These are phyloP conservation scores for Dalbergia cultrata DNA, from an alignment of 306 rosid species.

Conservation along the genomic window DNA sequence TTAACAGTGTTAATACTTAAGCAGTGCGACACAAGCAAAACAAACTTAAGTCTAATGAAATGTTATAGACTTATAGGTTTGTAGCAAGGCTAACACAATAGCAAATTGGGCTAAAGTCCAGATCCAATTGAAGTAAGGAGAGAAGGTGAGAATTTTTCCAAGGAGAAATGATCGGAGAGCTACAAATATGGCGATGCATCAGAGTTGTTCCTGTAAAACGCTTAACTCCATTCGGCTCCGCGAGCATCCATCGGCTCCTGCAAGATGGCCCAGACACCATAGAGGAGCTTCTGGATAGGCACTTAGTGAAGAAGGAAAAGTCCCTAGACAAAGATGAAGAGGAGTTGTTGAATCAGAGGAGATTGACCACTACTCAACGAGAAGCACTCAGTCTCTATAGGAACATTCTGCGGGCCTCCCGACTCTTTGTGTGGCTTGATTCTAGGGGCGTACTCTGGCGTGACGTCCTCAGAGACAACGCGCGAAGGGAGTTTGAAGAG, in stretches of 20 bases:
- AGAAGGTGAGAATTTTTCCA: background rate
- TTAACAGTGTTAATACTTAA: no score
- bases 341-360: conserved; percentile 69
- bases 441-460: conserved; percentile 74
- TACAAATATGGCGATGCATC: conserved; percentile 45
- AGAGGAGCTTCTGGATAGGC: conserved; percentile 85
- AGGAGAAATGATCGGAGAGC: conserved; percentile 34
- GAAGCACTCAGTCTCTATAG: conserved; percentile 84
- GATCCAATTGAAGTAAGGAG: background rate
- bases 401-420: conserved; percentile 70
- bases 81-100: no score
- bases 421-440: conserved; percentile 77
- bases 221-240: background rate
- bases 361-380: conserved; percentile 73
- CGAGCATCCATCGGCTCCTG: conserved; percentile 46
- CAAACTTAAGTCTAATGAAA: no score
- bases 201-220: background rate
- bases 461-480: conserved; percentile 79
- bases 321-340: conserved; percentile 55
- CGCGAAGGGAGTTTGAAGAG: conserved; percentile 84
- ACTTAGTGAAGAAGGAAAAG: conserved; percentile 63
- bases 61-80: no score
- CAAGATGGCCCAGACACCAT: conserved; percentile 86
- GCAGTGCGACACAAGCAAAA: no score
- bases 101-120: conserved; percentile 2